Conservation (phyloP, 805 yeast genomes). For the Kuraishia capsulata region DNA sequence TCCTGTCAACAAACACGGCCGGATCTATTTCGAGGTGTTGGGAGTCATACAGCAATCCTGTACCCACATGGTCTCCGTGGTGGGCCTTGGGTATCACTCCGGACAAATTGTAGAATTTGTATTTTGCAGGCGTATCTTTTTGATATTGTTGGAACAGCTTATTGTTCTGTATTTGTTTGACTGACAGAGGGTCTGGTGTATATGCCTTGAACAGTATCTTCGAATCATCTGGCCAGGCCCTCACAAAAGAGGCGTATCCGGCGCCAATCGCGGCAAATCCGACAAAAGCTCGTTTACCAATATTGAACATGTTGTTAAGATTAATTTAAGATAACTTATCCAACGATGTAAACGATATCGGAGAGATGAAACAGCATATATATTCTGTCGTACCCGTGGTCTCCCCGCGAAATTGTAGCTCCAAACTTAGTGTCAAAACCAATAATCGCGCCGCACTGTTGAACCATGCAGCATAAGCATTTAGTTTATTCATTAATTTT, state of each 20-base stretch:
- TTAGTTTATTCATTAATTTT: no score
- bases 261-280: slow-evolving; percentile 12
- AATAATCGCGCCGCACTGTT: no score
- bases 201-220: slow-evolving; percentile 4
- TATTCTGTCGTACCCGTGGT: no score
- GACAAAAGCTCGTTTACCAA: background rate
- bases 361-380: no score
- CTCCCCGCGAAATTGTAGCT: no score
- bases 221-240: slow-evolving; percentile 19
- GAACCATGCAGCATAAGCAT: no score
- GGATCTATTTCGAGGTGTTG: slow-evolving; percentile 71
- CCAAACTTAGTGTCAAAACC: no score
- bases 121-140: background rate
- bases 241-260: slow-evolving; percentile 20
- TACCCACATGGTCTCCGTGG: slow-evolving; percentile 53
- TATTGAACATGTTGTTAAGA: no score
- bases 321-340: no score
- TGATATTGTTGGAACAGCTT: slow-evolving; percentile 13
- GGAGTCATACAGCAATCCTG: slow-evolving; percentile 64
- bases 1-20: slow-evolving; percentile 43
- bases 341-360: no score
- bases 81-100: slow-evolving; percentile 50
- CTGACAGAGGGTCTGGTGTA: slow-evolving; percentile 14
- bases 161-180: slow-evolving; percentile 16
- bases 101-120: slow-evolving; percentile 21